Conservation (phyloP, 768 basidiomycete genomes). For the Boletus coccyginus region DNA sequence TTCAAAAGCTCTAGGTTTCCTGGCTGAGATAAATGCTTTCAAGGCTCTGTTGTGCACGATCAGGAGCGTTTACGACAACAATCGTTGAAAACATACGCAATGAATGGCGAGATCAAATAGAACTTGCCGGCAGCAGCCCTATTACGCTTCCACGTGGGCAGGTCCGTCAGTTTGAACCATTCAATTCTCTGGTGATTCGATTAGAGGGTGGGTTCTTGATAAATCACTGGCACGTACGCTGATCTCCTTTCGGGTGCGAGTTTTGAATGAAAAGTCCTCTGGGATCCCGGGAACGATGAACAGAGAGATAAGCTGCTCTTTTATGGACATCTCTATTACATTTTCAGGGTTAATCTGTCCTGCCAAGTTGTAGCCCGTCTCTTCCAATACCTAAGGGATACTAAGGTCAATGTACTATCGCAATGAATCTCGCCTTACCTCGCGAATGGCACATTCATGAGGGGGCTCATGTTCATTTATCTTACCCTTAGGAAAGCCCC, state of each 20-base stretch:
- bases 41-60: slow-evolving; percentile 29
- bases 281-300: slow-evolving; percentile 88
- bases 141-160: slow-evolving; percentile 90
- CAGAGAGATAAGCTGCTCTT: slow-evolving; percentile 86
- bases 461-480: slow-evolving; percentile 93
- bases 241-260: slow-evolving; percentile 96
- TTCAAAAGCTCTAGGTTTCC: slow-evolving; percentile 49
- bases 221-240: slow-evolving; percentile 57
- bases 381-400: slow-evolving; percentile 80
- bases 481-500: slow-evolving; percentile 99
- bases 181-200: slow-evolving; percentile 76
- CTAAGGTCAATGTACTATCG: slow-evolving; percentile 7
- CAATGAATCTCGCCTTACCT: slow-evolving; percentile 51
- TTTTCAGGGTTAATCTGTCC: slow-evolving; percentile 62
- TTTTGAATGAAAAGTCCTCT: slow-evolving; percentile 86
- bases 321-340: slow-evolving; percentile 82
- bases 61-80: not conserved
- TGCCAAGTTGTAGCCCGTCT: slow-evolving; percentile 90
- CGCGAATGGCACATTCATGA: slow-evolving; percentile 83
- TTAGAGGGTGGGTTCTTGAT: slow-evolving; percentile 6
- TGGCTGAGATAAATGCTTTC: slow-evolving; percentile 65
- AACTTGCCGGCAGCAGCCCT: slow-evolving; percentile 74
- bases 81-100: slow-evolving; percentile 52
- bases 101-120: slow-evolving; percentile 94
- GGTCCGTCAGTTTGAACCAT: slow-evolving; percentile 87